Evolutionary conservation across 805 yeast genomes (phyloP).

Genomic region (Metschnikowia colocasiae): DNA sequence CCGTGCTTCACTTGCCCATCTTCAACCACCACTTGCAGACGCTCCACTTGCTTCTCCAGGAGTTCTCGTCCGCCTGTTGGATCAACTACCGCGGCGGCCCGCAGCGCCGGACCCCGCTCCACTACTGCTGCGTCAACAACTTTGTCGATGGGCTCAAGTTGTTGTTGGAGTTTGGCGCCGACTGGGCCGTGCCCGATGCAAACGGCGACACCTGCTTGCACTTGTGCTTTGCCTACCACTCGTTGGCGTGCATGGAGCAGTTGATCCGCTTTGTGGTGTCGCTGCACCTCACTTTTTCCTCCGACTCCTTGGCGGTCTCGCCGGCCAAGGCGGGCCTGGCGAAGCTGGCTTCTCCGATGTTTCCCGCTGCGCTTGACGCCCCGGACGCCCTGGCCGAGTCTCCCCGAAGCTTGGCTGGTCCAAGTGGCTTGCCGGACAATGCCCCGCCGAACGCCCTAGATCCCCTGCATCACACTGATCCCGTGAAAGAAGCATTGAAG

Average conservation of each 20-base stretch:
- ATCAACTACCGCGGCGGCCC: slow-evolving; percentile 57
- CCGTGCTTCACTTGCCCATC: slow-evolving; percentile 71
- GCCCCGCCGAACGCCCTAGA: too few relatives aligned
- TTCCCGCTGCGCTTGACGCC: too few relatives aligned
- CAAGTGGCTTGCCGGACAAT: too few relatives aligned
- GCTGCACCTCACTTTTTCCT: neutral
- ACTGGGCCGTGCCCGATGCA: slow-evolving; percentile 26
- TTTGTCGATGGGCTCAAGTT: slow-evolving; percentile 60
- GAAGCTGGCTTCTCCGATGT: too few relatives aligned
- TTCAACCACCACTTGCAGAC: slow-evolving; percentile 60
- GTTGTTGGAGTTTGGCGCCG: slow-evolving; percentile 69
- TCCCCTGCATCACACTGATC: too few relatives aligned
- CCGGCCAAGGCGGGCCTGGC: too few relatives aligned
- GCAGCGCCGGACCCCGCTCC: slow-evolving; percentile 56
- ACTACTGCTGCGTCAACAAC: slow-evolving; percentile 60
- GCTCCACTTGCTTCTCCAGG: slow-evolving; percentile 61
- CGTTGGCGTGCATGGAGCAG: slow-evolving; percentile 44
- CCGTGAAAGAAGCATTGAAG: neutral
- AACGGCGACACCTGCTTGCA: slow-evolving; percentile 39
- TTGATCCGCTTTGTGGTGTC: slow-evolving; percentile 15
- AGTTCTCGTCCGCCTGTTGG: slow-evolving; percentile 37
- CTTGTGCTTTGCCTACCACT: slow-evolving; percentile 57
- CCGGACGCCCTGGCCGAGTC: too few relatives aligned
- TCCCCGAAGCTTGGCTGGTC: too few relatives aligned
- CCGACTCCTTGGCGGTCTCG: neutral